Evolutionary conservation across 192 early-diverging fungal genomes (phyloP).

Genomic region (Rhizophlyctis rosea): DNA sequence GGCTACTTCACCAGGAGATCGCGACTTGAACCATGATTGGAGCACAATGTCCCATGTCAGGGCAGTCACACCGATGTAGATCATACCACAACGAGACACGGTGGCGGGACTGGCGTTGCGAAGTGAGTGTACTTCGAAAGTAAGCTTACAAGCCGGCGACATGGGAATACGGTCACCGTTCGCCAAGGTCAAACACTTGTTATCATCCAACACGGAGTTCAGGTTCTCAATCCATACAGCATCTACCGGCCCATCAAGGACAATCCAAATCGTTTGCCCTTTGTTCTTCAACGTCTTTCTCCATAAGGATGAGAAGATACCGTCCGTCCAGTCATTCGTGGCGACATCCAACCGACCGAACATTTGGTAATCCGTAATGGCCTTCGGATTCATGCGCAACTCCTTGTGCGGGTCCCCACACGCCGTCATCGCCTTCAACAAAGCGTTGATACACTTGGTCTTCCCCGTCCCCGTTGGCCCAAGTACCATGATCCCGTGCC

Average conservation of each 20-base stretch:
- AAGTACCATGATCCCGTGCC: slow-evolving; percentile 65
- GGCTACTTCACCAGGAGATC: slow-evolving; percentile 46
- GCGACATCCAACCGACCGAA: slow-evolving; percentile 63
- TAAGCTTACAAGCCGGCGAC: slow-evolving; percentile 59
- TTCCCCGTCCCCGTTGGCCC: slow-evolving; percentile 67
- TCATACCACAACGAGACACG: slow-evolving; percentile 66
- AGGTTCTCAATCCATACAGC: slow-evolving; percentile 67
- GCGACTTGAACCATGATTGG: slow-evolving; percentile 61
- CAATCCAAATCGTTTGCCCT: slow-evolving; percentile 59
- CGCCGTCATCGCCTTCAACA: slow-evolving; percentile 58
- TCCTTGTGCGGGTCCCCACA: slow-evolving; percentile 68
- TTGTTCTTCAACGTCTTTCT: slow-evolving; percentile 62
- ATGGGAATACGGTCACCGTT: slow-evolving; percentile 66
- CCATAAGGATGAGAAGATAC: slow-evolving; percentile 65
- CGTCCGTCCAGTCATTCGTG: slow-evolving; percentile 68
- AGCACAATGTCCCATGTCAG: slow-evolving; percentile 64
- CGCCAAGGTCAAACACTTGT: slow-evolving; percentile 64
- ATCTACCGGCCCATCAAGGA: slow-evolving; percentile 64
- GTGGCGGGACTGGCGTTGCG: slow-evolving; percentile 61
- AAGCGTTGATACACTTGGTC: slow-evolving; percentile 56
- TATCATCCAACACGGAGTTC: slow-evolving; percentile 63
- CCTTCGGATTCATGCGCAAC: slow-evolving; percentile 65
- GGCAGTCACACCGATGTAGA: slow-evolving; percentile 64
- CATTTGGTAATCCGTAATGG: slow-evolving; percentile 68
- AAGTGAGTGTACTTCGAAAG: slow-evolving; percentile 61